phyloP scores from a whole-genome alignment of 1,284 basidiomycete species.

The Trametes polyzona region DNA sequence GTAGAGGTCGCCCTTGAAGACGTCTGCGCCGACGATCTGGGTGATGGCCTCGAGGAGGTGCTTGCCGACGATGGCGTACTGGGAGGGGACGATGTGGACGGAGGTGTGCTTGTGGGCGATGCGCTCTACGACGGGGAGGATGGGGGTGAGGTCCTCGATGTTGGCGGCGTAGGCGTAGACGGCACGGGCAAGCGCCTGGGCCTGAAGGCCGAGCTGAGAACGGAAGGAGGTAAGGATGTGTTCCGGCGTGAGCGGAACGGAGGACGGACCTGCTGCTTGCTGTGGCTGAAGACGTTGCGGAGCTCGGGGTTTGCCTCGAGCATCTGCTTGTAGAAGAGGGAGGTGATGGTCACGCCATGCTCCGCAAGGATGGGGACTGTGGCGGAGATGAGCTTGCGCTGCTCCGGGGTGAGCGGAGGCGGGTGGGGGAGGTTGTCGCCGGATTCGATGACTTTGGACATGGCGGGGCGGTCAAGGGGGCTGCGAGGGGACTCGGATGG shows the following conservation, averaged over 20 bases:
- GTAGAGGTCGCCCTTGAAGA: slow-evolving; percentile 23
- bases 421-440: slow-evolving; percentile 17
- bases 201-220: slow-evolving; percentile 14
- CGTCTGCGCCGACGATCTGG: slow-evolving; percentile 29
- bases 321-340: slow-evolving; percentile 30
- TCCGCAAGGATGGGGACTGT: slow-evolving; percentile 30
- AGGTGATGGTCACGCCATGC: not conserved
- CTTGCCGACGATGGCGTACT: slow-evolving; percentile 32
- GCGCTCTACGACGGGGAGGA: slow-evolving; percentile 33
- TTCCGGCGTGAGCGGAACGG: not conserved
- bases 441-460: slow-evolving; percentile 10
- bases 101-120: slow-evolving; percentile 33
- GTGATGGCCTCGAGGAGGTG: slow-evolving; percentile 29
- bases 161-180: slow-evolving; percentile 32
- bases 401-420: slow-evolving; percentile 27
- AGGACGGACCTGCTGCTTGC: slow-evolving; percentile 28
- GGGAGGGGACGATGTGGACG: slow-evolving; percentile 28
- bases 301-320: slow-evolving; percentile 28
- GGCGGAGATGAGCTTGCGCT: slow-evolving; percentile 29
- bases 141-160: slow-evolving; percentile 32
- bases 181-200: slow-evolving; percentile 27
- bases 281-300: slow-evolving; percentile 30
- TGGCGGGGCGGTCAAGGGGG: no score
- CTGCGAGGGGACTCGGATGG: not conserved
- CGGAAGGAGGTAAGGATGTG: no score